Percentiles rank a stretch among this genome's conserved stretches.
Evolutionary conservation across 2,329 filamentous ascomycete species (phyloP).

Genomic region (Venturiaceae sp.): DNA sequence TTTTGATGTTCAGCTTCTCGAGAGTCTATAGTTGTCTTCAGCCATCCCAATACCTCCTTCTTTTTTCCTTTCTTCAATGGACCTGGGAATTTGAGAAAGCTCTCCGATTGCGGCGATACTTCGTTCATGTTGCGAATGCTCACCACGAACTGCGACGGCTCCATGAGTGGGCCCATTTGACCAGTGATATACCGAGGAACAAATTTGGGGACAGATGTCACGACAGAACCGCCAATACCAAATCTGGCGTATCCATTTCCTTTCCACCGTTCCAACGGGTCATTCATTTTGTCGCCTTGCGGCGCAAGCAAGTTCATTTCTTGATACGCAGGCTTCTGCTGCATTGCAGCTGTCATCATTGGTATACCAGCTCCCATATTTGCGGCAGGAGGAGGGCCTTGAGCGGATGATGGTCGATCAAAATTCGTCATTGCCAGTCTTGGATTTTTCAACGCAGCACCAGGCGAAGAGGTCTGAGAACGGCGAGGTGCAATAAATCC

Average conservation of each 20-base stretch:
- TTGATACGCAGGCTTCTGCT: conserved; percentile 39
- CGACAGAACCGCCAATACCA: conserved; percentile 76
- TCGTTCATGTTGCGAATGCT: conserved; percentile 69
- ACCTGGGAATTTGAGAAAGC: conserved; percentile 72
- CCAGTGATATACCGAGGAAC: conserved; percentile 77
- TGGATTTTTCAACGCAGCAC: conserved; percentile 41
- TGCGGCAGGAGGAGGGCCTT: background rate
- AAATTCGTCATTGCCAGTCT: conserved; percentile 21
- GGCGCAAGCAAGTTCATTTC: conserved; percentile 47
- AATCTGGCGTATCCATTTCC: conserved; percentile 76
- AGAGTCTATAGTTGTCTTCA: conserved; percentile 63
- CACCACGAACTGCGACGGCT: conserved; percentile 73
- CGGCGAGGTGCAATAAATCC: conserved; percentile 31
- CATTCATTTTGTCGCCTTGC: conserved; percentile 47
- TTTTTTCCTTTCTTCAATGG: conserved; percentile 92
- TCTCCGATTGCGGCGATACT: conserved; percentile 59
- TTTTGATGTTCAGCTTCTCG: conserved; percentile 48
- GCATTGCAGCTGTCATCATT: conserved; percentile 29
- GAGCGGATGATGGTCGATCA: conserved; percentile 7
- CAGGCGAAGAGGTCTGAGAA: conserved; percentile 50
- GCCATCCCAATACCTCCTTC: conserved; percentile 81
- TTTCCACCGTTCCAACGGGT: conserved; percentile 82
- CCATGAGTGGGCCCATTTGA: conserved; percentile 63
- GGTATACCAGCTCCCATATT: background rate
- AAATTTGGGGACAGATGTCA: conserved; percentile 82